Percentiles rank a stretch among this genome's conserved stretches.
Conservation (phyloP, 1,284 basidiomycete species). For the Xerocomus minutiporus region DNA sequence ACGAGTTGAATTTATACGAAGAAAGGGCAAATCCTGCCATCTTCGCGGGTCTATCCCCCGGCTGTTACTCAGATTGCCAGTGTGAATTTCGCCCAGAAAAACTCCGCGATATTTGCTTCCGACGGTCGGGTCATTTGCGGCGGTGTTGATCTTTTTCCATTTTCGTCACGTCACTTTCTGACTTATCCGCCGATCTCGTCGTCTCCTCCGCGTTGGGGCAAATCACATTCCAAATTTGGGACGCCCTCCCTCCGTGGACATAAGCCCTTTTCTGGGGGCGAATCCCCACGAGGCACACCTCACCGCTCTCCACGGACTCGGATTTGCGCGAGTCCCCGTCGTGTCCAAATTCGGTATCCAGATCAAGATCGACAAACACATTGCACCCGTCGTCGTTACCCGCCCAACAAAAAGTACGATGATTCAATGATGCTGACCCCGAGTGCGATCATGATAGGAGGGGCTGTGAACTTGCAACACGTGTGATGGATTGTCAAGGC, state of each 20-base stretch:
- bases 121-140: slow-evolving; percentile 1
- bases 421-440: neutral
- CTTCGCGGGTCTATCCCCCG: slow-evolving; percentile 17
- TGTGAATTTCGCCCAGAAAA: neutral
- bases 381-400: too few relatives aligned
- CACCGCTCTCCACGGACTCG: slow-evolving; percentile 18
- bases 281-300: slow-evolving; percentile 14
- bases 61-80: neutral
- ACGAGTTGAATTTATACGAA: slow-evolving; percentile 2
- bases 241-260: slow-evolving; percentile 26
- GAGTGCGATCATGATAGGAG: slow-evolving; percentile 6
- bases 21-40: slow-evolving; percentile 22
- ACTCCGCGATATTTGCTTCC: neutral
- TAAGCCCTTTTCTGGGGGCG: slow-evolving; percentile 21
- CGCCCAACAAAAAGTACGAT: neutral
- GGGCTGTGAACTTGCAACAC: slow-evolving; percentile 3
- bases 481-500: too few relatives aligned
- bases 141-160: slow-evolving; percentile 31
- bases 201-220: slow-evolving; percentile 25
- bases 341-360: slow-evolving; percentile 12
- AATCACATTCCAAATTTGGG: slow-evolving; percentile 25
- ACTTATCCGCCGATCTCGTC: slow-evolving; percentile 37
- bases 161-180: slow-evolving; percentile 16
- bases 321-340: slow-evolving; percentile 23
- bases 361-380: slow-evolving; percentile 16